Evolutionary conservation across 169 alveolate species (phyloP).

Genomic region (Perkinsus marinus): DNA sequence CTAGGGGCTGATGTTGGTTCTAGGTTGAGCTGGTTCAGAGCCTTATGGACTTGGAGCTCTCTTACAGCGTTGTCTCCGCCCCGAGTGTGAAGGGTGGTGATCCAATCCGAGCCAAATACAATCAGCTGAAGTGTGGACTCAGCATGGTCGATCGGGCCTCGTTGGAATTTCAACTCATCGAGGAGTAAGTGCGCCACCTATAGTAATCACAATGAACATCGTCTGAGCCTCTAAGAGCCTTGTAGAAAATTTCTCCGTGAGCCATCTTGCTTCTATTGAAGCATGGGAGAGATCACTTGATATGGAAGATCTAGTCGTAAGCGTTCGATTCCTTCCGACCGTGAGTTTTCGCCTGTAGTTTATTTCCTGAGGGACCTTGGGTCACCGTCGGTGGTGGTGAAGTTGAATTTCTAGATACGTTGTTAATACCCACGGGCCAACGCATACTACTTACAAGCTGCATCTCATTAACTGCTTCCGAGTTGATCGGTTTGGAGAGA

Average conservation of each 20-base stretch:
- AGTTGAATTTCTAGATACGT: slow-evolving; percentile 18
- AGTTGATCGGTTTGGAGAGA: slow-evolving; percentile 48
- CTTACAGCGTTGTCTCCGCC: not conserved
- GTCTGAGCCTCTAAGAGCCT: too few species aligned
- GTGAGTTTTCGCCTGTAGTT: too few species aligned
- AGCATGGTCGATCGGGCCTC: slow-evolving; percentile 29
- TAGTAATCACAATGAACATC: too few species aligned
- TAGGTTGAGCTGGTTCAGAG: slow-evolving; percentile 29
- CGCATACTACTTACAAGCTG: slow-evolving; percentile 34
- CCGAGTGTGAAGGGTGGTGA: slow-evolving; percentile 15
- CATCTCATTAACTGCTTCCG: slow-evolving; percentile 38
- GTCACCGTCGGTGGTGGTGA: too few species aligned
- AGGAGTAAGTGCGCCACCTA: slow-evolving; percentile 22
- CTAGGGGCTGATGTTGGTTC: too few species aligned
- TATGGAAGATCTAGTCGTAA: too few species aligned
- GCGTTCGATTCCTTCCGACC: too few species aligned
- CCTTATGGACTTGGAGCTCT: slow-evolving; percentile 17
- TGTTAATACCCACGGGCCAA: slow-evolving; percentile 25
- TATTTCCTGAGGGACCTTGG: too few species aligned
- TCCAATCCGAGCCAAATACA: slow-evolving; percentile 25
- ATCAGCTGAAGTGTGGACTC: slow-evolving; percentile 21
- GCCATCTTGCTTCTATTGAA: too few species aligned
- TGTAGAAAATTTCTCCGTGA: too few species aligned
- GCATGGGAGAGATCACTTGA: too few species aligned
- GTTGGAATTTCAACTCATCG: slow-evolving; percentile 42